Percentiles rank a stretch among this genome's conserved stretches.
Conservation (phyloP, 148 eudicot species). For the Chenopodium quinoa region DNA sequence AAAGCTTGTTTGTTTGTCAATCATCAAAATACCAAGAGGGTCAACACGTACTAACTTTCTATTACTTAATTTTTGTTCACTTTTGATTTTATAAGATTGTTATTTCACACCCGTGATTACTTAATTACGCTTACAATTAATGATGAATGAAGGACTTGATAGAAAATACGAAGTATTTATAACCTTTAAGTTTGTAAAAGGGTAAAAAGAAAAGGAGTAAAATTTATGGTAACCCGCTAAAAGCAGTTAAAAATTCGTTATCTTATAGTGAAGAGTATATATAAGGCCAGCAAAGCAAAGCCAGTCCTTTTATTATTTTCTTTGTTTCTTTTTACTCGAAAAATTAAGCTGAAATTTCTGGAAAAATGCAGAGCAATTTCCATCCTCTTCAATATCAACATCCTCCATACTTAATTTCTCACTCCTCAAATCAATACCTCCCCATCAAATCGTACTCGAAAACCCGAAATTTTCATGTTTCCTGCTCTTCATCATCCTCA, state of each 20-base stretch:
- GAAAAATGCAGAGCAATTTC: constrained; percentile 22
- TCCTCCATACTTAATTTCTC: background rate
- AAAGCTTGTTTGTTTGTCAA: too few relatives aligned
- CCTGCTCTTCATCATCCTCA: constrained; percentile 32
- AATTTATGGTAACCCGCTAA: background rate
- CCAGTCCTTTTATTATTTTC: background rate
- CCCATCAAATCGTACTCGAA: constrained; percentile 15
- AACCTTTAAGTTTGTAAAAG: too few relatives aligned
- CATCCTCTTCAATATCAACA: constrained; percentile 15
- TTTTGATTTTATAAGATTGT: too few relatives aligned
- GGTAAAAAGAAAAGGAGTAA: too few relatives aligned
- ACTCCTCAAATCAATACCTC: background rate
- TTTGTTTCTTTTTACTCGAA: background rate
- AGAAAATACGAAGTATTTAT: too few relatives aligned
- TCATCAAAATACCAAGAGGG: too few relatives aligned
- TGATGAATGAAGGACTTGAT: too few relatives aligned
- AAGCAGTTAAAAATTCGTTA: background rate
- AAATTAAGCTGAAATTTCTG: background rate
- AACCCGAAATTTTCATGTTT: constrained; percentile 19
- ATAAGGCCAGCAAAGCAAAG: constrained; percentile 2
- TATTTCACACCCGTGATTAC: too few relatives aligned
- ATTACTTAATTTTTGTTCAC: too few relatives aligned
- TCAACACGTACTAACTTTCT: too few relatives aligned
- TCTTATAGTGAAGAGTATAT: background rate
- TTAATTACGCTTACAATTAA: too few relatives aligned